Evolutionary conservation across 495 filamentous ascomycete species (phyloP), one percentile per base, ranked within the genome.

Genomic region (Penicillium mononematosum): DNA sequence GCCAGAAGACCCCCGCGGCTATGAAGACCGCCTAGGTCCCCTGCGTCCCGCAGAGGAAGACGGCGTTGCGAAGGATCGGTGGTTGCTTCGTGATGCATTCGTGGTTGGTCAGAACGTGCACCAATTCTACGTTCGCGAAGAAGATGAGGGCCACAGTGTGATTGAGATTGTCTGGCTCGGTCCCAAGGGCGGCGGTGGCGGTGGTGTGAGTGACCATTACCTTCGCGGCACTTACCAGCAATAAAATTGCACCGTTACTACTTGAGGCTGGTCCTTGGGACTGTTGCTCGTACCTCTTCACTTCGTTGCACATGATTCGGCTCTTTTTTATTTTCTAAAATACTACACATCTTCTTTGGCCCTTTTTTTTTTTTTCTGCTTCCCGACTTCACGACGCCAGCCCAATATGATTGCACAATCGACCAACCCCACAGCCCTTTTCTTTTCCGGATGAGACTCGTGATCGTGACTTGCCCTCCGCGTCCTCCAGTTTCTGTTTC

Each of bases 101-200:
- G 67, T 76, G 17, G 72, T 77, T 53, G 75, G 75, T 49, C 71
- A 76, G 44, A 78, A 78, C 43, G 75, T 79, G 2, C 75, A 79
- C 62, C 77, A 78, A 52, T 72, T 75, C 61, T 79, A 79, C 53
- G 68, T 74, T 43, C 72, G 75, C 42, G 77, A 79, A 54, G 73
- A 77, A 61, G 73, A 74, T 58, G 69, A 74, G 34, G 72, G 73
- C 54, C 74, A 76, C 66, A 78, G 73, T 46, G 66, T 78, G 45
- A 79, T 79, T 49, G 77, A 79, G 53, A 70, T 79, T 50, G 77
- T 79, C 36, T 79, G 77, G 77, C 75, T 79, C 51, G 75, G 77
- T 45, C 72, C 73, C 55, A 71, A 76, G 70, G 73, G 70, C 50
- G 72, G 73, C 53, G 71, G 73, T 59, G 73, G 73, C 50, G 75